These are phyloP conservation scores for Macaranga tanarius DNA, from an alignment of 441 rosid species.

Conservation along the genomic window DNA sequence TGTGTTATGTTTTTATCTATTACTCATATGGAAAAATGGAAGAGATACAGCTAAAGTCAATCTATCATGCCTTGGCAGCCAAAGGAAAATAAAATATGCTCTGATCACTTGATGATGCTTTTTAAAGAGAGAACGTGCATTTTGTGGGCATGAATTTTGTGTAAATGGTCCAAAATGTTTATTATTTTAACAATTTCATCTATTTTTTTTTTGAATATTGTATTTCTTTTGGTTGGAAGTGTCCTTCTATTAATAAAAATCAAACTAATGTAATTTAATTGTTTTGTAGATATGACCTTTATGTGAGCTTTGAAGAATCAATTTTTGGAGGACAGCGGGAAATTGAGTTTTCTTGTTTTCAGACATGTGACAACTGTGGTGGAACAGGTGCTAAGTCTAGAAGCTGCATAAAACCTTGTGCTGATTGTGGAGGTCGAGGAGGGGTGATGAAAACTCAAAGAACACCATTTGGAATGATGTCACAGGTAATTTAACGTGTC, in stretches of 20 bases:
- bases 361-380: conserved; percentile 66
- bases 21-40: background rate
- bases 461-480: conserved; percentile 89
- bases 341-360: conserved; percentile 63
- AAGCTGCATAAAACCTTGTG: conserved; percentile 53
- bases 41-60: background rate
- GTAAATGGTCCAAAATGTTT: background rate
- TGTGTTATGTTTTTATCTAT: background rate
- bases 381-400: conserved; percentile 90
- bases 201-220: background rate
- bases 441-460: conserved; percentile 65
- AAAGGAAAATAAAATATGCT: background rate
- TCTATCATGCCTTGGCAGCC: background rate
- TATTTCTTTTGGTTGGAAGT: background rate
- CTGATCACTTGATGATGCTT: background rate
- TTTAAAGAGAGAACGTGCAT: background rate
- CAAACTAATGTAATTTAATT: conserved; percentile 7
- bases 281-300: conserved; percentile 57
- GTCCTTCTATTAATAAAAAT: background rate
- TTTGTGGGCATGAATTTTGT: background rate
- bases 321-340: conserved; percentile 70
- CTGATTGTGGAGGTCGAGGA: conserved; percentile 78
- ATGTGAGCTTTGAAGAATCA: conserved; percentile 85
- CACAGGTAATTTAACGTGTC: conserved; percentile 54
- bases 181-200: background rate